Conservation (phyloP, 1,284 basidiomycete genomes). For the Tranzscheliella williamsii region DNA sequence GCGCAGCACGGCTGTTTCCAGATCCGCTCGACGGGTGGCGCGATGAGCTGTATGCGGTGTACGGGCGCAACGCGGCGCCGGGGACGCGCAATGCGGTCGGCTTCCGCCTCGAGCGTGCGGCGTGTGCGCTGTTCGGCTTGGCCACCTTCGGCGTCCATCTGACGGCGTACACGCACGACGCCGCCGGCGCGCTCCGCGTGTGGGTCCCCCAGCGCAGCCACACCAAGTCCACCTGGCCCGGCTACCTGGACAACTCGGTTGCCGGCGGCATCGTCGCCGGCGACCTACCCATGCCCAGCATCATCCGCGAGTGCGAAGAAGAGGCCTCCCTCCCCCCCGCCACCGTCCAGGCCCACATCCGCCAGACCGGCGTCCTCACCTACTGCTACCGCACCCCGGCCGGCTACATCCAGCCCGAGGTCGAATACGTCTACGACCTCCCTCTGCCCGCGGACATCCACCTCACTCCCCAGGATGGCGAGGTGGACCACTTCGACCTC, state of each 20-base stretch:
- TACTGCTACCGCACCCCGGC: constrained; percentile 69
- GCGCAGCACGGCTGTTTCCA: constrained; percentile 34
- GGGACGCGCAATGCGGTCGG: constrained; percentile 63
- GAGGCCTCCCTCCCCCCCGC: constrained; percentile 78
- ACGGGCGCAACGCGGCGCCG: constrained; percentile 27
- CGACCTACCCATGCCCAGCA: constrained; percentile 72
- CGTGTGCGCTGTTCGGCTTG: constrained; percentile 83
- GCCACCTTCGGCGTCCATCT: constrained; percentile 86
- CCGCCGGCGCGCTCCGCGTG: constrained; percentile 62
- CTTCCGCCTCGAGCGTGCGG: constrained; percentile 86
- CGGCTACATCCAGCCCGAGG: constrained; percentile 56
- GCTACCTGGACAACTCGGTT: constrained; percentile 58
- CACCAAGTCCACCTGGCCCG: constrained; percentile 78
- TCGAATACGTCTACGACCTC: constrained; percentile 59
- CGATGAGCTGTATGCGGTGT: constrained; percentile 52
- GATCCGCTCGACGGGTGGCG: constrained; percentile 60
- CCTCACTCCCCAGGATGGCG: constrained; percentile 81
- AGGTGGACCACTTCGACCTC: constrained; percentile 83
- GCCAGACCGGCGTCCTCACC: constrained; percentile 60
- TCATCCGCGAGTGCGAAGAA: constrained; percentile 90
- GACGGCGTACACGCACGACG: constrained; percentile 63
- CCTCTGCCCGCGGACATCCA: constrained; percentile 62
- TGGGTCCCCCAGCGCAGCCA: constrained; percentile 86
- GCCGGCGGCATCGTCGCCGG: constrained; percentile 71
- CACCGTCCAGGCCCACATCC: constrained; percentile 69